phyloP scores from a whole-genome alignment of 2,329 filamentous ascomycete species.

The Epichloe baconii region DNA sequence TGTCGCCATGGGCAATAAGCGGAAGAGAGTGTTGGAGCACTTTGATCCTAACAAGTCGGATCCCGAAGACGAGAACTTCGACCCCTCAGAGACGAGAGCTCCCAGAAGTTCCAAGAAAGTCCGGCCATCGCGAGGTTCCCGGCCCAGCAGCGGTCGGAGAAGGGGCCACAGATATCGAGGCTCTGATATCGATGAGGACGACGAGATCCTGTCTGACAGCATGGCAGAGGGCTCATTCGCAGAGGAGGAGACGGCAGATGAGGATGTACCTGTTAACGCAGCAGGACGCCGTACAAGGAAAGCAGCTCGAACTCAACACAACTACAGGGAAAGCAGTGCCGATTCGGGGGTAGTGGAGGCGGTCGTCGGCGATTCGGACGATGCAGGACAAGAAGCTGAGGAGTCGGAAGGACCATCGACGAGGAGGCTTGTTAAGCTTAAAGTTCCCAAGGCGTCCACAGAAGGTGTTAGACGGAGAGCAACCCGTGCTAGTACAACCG shows the following conservation, averaged over 20 bases:
- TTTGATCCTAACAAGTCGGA: slow-evolving; percentile 58
- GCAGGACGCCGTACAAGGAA: slow-evolving; percentile 37
- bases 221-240: slow-evolving; percentile 37
- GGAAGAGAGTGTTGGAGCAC: slow-evolving; percentile 43
- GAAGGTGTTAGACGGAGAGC: slow-evolving; percentile 27
- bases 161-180: slow-evolving; percentile 36
- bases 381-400: slow-evolving; percentile 11
- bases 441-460: slow-evolving; percentile 19
- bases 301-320: slow-evolving; percentile 30
- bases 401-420: slow-evolving; percentile 17
- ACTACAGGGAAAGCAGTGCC: slow-evolving; percentile 33
- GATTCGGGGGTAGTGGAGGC: slow-evolving; percentile 25
- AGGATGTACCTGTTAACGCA: slow-evolving; percentile 29
- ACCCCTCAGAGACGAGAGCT: slow-evolving; percentile 35
- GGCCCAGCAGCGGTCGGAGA: slow-evolving; percentile 17
- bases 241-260: slow-evolving; percentile 26
- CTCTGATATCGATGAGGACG: slow-evolving; percentile 50
- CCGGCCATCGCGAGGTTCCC: slow-evolving; percentile 23
- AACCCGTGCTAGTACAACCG: slow-evolving; percentile 41
- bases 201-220: slow-evolving; percentile 42
- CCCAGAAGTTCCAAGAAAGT: slow-evolving; percentile 29
- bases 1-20: slow-evolving; percentile 29
- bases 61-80: slow-evolving; percentile 52
- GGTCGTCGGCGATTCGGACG: slow-evolving; percentile 15
- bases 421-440: slow-evolving; percentile 33